These are phyloP conservation scores for Verticillium zaregamsianum DNA, from an alignment of 2,329 filamentous ascomycete genomes.

Conservation along the genomic window DNA sequence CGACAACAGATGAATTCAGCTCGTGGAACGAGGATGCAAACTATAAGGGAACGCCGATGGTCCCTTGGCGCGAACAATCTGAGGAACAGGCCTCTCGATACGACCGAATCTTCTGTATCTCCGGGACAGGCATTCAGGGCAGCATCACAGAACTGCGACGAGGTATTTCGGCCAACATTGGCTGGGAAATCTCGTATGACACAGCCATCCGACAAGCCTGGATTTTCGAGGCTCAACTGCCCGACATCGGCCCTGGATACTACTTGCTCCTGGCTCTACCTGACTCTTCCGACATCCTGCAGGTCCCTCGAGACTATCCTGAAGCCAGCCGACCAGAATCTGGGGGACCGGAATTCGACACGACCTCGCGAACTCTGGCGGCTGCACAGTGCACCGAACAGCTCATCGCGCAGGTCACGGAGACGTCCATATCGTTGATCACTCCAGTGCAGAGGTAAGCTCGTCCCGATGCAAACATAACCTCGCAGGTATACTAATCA, in stretches of 20 bases:
- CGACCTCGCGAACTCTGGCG: conserved; percentile 47
- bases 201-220: conserved; percentile 48
- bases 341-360: conserved; percentile 42
- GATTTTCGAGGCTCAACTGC: conserved; percentile 35
- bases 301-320: conserved; percentile 43
- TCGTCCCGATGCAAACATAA: not conserved
- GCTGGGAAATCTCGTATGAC: conserved; percentile 48
- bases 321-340: conserved; percentile 36
- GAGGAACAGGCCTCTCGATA: not conserved
- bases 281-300: conserved; percentile 42
- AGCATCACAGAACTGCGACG: conserved; percentile 64
- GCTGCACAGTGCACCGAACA: conserved; percentile 30
- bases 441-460: conserved; percentile 31
- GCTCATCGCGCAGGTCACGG: conserved; percentile 51
- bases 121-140: conserved; percentile 58
- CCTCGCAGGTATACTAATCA: not conserved
- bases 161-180: conserved; percentile 66
- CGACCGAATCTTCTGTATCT: conserved; percentile 62
- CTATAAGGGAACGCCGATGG: conserved; percentile 11
- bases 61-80: conserved; percentile 5
- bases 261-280: conserved; percentile 45
- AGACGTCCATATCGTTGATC: conserved; percentile 37
- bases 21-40: conserved; percentile 26
- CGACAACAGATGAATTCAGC: conserved; percentile 37
- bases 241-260: conserved; percentile 21